Conservation (phyloP, 2,329 filamentous ascomycete species). For the Arthrinium puccinioides region DNA sequence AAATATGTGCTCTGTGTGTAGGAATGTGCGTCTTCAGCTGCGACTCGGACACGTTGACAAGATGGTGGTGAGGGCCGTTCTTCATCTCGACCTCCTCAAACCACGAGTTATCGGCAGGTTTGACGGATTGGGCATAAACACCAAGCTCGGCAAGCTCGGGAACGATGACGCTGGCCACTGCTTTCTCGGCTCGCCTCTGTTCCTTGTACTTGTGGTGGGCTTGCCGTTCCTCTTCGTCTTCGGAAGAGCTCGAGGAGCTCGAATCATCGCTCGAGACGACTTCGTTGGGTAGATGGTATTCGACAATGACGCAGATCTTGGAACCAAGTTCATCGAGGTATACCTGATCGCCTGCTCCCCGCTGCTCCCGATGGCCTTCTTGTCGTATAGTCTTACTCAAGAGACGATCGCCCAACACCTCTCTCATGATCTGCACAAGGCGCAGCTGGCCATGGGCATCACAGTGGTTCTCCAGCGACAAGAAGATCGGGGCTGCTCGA, state of each 20-base stretch:
- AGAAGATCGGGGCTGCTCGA: constrained; percentile 48
- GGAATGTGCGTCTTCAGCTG: constrained; percentile 47
- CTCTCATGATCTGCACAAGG: constrained; percentile 57
- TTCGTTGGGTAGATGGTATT: constrained; percentile 54
- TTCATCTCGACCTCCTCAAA: constrained; percentile 38
- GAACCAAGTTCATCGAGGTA: constrained; percentile 50
- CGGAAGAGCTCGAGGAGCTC: constrained; percentile 18
- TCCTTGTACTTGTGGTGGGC: constrained; percentile 46
- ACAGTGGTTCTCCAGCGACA: constrained; percentile 65
- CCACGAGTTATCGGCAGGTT: constrained; percentile 60
- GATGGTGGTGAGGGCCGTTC: constrained; percentile 21
- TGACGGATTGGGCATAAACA: constrained; percentile 64
- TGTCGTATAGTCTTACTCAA: constrained; percentile 49
- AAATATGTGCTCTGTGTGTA: constrained; percentile 37
- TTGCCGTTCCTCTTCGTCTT: constrained; percentile 33
- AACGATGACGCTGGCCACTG: constrained; percentile 40
- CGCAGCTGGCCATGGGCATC: constrained; percentile 49
- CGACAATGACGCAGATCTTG: constrained; percentile 61
- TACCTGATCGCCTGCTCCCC: constrained; percentile 44
- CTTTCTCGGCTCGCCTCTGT: constrained; percentile 38
- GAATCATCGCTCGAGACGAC: constrained; percentile 29
- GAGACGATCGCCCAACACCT: constrained; percentile 54
- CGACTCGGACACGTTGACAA: constrained; percentile 58
- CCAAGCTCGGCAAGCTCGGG: constrained; percentile 59
- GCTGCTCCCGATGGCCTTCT: constrained; percentile 48